Evolutionary conservation across 768 basidiomycete genomes (phyloP).

Genomic region (Suillus weaverae): DNA sequence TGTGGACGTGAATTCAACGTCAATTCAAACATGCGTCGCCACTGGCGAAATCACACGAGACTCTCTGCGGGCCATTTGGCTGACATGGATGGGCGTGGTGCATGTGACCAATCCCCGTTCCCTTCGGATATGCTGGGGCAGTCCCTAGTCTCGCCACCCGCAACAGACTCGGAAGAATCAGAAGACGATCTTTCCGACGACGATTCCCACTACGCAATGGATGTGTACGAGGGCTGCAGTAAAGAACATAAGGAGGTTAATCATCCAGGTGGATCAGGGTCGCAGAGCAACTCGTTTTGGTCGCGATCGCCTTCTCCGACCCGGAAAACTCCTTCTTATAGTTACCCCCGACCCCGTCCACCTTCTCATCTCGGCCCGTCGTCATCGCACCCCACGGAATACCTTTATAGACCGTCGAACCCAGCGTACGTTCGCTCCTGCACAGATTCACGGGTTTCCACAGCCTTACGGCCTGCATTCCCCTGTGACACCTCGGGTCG

Average conservation of each 20-base stretch:
- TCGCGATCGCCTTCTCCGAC: conserved; percentile 10
- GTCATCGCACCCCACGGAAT: conserved; percentile 18
- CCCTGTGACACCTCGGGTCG: conserved; percentile 14
- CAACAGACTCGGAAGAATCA: conserved; percentile 19
- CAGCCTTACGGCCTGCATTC: conserved; percentile 34
- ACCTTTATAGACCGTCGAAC: conserved; percentile 31
- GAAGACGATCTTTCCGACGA: conserved; percentile 30
- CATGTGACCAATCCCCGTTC: conserved; percentile 17
- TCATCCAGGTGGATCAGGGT: conserved; percentile 4
- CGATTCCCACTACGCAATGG: conserved; percentile 26
- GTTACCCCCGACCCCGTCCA: conserved; percentile 1
- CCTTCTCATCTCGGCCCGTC: conserved; percentile 6
- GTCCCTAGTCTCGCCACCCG: conserved; percentile 29
- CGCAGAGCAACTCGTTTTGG: conserved; percentile 8
- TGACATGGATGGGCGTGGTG: conserved; percentile 17
- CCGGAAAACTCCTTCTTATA: conserved; percentile 6
- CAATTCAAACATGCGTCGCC: conserved; percentile 82
- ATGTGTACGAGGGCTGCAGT: conserved; percentile 7
- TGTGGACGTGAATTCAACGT: conserved; percentile 82
- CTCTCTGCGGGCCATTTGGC: conserved; percentile 20
- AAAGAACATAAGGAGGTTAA: conserved; percentile 20
- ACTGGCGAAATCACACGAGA: conserved; percentile 65
- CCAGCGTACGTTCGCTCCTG: conserved; percentile 33
- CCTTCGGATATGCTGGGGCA: conserved; percentile 4
- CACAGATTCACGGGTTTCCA: conserved; percentile 35